Conservation (phyloP, 768 basidiomycete species). For the Fomitopsis pulvina region DNA sequence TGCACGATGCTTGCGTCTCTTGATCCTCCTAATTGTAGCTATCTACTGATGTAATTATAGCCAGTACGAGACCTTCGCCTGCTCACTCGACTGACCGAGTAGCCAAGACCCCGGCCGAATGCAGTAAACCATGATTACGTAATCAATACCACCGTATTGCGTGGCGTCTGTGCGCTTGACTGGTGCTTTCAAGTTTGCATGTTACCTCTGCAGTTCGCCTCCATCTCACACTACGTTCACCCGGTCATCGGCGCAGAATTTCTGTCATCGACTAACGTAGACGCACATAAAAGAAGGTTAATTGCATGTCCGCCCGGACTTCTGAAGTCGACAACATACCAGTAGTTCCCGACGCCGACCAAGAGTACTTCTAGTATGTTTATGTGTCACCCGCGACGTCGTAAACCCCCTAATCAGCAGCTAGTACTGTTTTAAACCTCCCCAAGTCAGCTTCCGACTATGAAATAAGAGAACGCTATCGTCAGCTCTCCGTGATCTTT, state of each 20-base stretch:
- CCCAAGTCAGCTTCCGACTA: conserved; percentile 52
- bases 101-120: too few species aligned
- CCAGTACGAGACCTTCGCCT: too few species aligned
- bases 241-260: neutral
- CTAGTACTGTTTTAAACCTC: conserved; percentile 66
- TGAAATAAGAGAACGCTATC: conserved; percentile 73
- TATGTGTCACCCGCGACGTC: neutral
- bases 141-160: too few species aligned
- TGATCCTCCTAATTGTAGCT: too few species aligned
- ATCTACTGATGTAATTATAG: too few species aligned
- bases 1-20: too few species aligned
- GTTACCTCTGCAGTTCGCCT: too few species aligned
- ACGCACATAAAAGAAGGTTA: neutral
- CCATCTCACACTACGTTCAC: too few species aligned
- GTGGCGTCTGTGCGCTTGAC: too few species aligned
- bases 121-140: too few species aligned
- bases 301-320: conserved; percentile 1
- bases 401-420: neutral
- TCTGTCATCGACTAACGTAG: neutral
- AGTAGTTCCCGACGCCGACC: conserved; percentile 3
- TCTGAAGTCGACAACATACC: neutral
- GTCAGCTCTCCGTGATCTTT: conserved; percentile 65
- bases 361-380: conserved; percentile 10
- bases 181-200: too few species aligned
- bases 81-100: too few species aligned